phyloP scores from a whole-genome alignment of 805 yeast species.

The Metschnikowia baotianmanensis region DNA sequence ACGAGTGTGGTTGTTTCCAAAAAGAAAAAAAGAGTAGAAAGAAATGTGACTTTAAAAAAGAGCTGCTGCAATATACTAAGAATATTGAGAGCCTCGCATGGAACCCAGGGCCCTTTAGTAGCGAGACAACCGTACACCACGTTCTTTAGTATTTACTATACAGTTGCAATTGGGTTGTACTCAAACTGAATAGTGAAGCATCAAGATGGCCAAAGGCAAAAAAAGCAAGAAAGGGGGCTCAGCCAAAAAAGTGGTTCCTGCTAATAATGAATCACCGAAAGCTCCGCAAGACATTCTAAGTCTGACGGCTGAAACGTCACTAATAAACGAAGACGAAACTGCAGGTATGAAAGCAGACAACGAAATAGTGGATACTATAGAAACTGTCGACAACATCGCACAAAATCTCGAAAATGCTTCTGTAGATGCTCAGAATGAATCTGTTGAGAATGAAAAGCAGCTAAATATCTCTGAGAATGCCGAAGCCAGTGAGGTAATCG shows the following conservation, averaged over 20 bases:
- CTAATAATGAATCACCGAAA: constrained; percentile 1
- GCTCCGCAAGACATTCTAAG: not conserved
- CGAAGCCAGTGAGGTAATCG: too few species aligned
- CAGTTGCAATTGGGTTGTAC: too few species aligned
- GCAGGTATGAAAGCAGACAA: too few species aligned
- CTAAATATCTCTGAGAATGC: not conserved
- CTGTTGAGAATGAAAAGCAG: not conserved
- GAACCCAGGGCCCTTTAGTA: too few species aligned
- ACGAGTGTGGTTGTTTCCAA: not conserved
- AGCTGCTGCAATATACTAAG: too few species aligned
- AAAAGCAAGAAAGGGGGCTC: constrained; percentile 10
- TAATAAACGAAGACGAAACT: not conserved
- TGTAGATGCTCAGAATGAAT: not conserved
- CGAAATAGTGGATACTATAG: not conserved
- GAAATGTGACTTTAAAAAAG: too few species aligned
- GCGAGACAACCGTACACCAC: constrained; percentile 2
- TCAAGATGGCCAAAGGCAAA: constrained; percentile 7
- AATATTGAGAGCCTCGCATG: too few species aligned
- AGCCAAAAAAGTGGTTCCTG: constrained; percentile 14
- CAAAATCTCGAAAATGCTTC: too few species aligned
- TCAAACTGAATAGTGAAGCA: not conserved
- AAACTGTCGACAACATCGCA: too few species aligned
- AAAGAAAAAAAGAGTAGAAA: too few species aligned
- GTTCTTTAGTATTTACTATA: too few species aligned
- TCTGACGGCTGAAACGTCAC: not conserved